These are phyloP conservation scores for Paramecium biaurelia DNA, from an alignment of 73 alveolate genomes.

Conservation along the genomic window DNA sequence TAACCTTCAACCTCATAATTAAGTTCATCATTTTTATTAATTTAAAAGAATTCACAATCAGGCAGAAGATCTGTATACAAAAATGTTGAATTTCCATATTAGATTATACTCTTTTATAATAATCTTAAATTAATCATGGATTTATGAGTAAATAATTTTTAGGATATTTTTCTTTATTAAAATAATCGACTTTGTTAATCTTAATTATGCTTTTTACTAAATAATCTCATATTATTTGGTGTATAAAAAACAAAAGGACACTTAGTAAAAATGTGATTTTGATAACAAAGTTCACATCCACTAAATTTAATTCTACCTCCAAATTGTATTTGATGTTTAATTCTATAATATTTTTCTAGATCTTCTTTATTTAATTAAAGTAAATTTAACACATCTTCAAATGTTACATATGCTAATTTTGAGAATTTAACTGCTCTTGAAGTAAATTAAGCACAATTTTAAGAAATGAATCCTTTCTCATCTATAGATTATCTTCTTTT, in stretches of 20 bases:
- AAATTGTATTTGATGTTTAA: slow-evolving; percentile 17
- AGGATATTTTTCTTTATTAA: background rate
- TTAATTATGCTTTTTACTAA: background rate
- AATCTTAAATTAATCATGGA: background rate
- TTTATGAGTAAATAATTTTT: background rate
- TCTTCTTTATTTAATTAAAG: background rate
- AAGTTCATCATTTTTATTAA: background rate
- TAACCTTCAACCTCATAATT: background rate
- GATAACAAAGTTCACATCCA: slow-evolving; percentile 46
- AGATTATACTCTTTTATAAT: background rate
- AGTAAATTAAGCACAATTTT: slow-evolving; percentile 3
- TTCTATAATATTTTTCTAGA: background rate
- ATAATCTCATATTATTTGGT: background rate
- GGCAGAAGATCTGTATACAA: background rate
- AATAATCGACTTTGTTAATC: background rate
- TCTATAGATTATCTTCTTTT: background rate
- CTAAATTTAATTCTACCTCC: slow-evolving; percentile 36
- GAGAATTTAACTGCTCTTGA: slow-evolving; percentile 25
- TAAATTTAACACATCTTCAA: background rate
- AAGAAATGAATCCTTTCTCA: slow-evolving; percentile 31
- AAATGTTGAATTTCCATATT: background rate
- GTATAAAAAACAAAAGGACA: slow-evolving; percentile 43
- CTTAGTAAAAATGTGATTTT: slow-evolving; percentile 3
- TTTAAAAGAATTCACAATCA: background rate
- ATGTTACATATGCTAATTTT: slow-evolving; percentile 21